These are phyloP conservation scores for Pleomassaria siparia DNA, from an alignment of 2,329 filamentous ascomycete genomes.

Conservation along the genomic window DNA sequence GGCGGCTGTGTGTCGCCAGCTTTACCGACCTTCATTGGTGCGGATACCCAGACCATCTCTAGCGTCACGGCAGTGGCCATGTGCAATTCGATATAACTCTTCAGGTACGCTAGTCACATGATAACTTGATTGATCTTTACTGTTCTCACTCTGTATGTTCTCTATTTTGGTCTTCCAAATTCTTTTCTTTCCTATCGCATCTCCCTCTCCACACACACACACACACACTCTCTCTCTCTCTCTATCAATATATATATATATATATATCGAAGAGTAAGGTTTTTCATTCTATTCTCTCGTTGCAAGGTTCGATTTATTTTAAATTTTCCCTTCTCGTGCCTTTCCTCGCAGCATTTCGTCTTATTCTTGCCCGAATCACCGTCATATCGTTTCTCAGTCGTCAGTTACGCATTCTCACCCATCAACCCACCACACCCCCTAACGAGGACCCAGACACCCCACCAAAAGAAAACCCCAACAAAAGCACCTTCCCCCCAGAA, in stretches of 20 bases:
- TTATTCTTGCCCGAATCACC: neutral
- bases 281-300: no score
- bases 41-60: constrained; percentile 12
- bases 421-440: no score
- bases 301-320: no score
- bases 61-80: constrained; percentile 16
- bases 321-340: neutral
- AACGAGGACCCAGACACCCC: constrained; percentile 17
- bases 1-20: constrained; percentile 25
- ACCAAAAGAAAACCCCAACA: constrained; percentile 55
- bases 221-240: neutral
- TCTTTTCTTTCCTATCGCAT: neutral
- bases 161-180: neutral
- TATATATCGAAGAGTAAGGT: no score
- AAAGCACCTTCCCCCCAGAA: no score
- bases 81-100: constrained; percentile 29
- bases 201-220: neutral
- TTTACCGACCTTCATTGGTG: constrained; percentile 7
- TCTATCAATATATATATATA: no score
- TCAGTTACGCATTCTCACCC: no score
- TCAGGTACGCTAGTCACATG: constrained; percentile 40
- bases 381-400: no score
- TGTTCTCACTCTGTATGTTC: neutral
- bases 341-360: neutral
- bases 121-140: constrained; percentile 6